Conservation (phyloP, 1,284 basidiomycete species). For the Puccinia coronata region DNA sequence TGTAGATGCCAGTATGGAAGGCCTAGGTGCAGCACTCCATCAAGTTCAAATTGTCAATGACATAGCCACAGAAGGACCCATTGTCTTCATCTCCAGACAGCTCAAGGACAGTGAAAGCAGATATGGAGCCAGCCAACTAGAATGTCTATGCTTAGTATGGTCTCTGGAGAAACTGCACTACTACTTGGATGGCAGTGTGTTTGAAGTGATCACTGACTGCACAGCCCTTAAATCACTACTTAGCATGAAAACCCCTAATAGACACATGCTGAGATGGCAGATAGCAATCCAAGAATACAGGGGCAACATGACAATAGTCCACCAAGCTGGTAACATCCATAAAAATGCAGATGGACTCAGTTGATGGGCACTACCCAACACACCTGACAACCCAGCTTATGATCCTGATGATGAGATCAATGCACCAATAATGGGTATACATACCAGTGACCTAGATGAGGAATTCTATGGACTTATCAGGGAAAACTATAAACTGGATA, state of each 20-base stretch:
- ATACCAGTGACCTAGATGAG: too few species aligned
- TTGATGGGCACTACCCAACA: too few species aligned
- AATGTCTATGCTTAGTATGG: constrained; percentile 16
- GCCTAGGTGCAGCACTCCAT: constrained; percentile 10
- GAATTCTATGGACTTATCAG: too few species aligned
- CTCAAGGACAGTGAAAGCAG: constrained; percentile 5
- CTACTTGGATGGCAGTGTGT: background rate
- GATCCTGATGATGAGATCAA: too few species aligned
- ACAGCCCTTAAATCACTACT: background rate
- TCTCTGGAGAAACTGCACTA: constrained; percentile 18
- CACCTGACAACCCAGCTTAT: too few species aligned
- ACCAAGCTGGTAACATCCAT: too few species aligned
- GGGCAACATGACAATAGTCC: constrained; percentile 18
- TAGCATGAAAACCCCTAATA: constrained; percentile 15
- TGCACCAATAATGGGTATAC: too few species aligned
- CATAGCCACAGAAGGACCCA: background rate
- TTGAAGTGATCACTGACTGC: constrained; percentile 30
- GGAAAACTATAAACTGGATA: too few species aligned
- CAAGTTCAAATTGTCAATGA: background rate
- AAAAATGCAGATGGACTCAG: too few species aligned
- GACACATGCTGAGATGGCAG: constrained; percentile 24
- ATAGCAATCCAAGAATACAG: background rate
- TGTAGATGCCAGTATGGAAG: constrained; percentile 8
- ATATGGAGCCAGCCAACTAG: constrained; percentile 25
- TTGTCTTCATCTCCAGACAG: constrained; percentile 28